phyloP scores from a whole-genome alignment of 2,329 filamentous ascomycete species.

The Escovopsis weberi region DNA sequence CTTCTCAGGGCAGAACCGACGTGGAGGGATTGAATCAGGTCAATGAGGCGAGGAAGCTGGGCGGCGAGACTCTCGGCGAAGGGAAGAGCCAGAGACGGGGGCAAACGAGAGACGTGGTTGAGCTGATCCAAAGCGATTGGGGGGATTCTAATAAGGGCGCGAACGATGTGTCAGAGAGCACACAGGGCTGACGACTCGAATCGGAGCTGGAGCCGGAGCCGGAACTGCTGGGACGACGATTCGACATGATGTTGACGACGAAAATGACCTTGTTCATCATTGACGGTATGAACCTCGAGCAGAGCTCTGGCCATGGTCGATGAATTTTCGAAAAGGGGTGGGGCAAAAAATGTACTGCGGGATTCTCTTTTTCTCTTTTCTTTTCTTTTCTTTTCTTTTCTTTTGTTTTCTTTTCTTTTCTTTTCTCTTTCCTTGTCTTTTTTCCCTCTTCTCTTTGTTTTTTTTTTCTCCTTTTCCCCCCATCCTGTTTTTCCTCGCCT shows the following conservation, averaged over 20 bases:
- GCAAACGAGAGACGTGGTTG: too few species aligned
- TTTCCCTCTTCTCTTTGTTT: neutral
- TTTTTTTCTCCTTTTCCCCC: too few species aligned
- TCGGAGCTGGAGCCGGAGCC: too few species aligned
- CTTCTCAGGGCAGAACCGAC: too few species aligned
- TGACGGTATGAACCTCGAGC: neutral
- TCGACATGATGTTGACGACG: constrained; percentile 5
- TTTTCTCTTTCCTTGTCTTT: constrained; percentile 1
- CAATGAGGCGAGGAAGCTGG: too few species aligned
- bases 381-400: constrained; percentile 5
- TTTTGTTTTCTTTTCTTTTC: constrained; percentile 1
- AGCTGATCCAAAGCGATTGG: too few species aligned
- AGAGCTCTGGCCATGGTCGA: constrained; percentile 3
- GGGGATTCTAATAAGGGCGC: too few species aligned
- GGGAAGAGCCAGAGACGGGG: too few species aligned
- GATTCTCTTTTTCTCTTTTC: constrained; percentile 12
- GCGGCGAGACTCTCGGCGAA: too few species aligned
- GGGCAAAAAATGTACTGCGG: constrained; percentile 9
- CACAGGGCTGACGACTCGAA: too few species aligned
- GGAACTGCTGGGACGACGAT: constrained; percentile 3
- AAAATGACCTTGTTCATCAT: constrained; percentile 4
- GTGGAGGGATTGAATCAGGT: too few species aligned
- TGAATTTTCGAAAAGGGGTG: neutral
- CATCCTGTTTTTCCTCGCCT: neutral
- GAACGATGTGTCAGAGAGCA: too few species aligned